Conservation (phyloP, 306 rosid species). For the Vigna nakashimae region DNA sequence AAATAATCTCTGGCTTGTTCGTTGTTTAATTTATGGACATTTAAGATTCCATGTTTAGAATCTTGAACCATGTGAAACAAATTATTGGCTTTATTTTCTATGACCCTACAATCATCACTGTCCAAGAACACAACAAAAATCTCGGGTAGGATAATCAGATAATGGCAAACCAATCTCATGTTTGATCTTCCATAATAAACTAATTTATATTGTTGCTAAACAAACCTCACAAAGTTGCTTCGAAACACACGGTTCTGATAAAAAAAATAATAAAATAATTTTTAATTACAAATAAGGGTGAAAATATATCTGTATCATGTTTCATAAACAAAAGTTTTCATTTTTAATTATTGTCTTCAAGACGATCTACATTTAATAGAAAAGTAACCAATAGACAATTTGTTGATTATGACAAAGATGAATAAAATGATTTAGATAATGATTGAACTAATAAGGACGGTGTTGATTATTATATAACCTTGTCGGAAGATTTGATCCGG, state of each 20-base stretch:
- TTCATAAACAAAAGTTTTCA: not conserved
- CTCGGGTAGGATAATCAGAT: constrained; percentile 49
- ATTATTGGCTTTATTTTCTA: constrained; percentile 55
- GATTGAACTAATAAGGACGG: constrained; percentile 50
- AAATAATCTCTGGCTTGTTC: constrained; percentile 35
- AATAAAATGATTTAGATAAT: constrained; percentile 46
- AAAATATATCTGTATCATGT: not conserved
- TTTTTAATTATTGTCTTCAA: not conserved
- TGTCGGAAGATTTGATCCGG: constrained; percentile 54
- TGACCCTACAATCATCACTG: constrained; percentile 44
- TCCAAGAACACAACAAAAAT: constrained; percentile 65
- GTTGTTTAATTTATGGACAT: constrained; percentile 37
- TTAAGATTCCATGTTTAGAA: constrained; percentile 36
- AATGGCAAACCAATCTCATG: constrained; percentile 49
- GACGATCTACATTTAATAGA: constrained; percentile 12
- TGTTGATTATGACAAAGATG: constrained; percentile 44
- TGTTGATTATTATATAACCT: constrained; percentile 35
- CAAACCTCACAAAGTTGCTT: constrained; percentile 33
- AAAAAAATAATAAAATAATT: not conserved
- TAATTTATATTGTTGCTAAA: not conserved
- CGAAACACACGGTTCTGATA: not conserved
- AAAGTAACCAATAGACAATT: constrained; percentile 19
- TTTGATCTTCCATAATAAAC: constrained; percentile 40
- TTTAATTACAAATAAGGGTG: not conserved
- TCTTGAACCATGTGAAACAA: constrained; percentile 66